Evolutionary conservation across 2,329 filamentous ascomycete genomes (phyloP).

Genomic region (Phialophora expanda): DNA sequence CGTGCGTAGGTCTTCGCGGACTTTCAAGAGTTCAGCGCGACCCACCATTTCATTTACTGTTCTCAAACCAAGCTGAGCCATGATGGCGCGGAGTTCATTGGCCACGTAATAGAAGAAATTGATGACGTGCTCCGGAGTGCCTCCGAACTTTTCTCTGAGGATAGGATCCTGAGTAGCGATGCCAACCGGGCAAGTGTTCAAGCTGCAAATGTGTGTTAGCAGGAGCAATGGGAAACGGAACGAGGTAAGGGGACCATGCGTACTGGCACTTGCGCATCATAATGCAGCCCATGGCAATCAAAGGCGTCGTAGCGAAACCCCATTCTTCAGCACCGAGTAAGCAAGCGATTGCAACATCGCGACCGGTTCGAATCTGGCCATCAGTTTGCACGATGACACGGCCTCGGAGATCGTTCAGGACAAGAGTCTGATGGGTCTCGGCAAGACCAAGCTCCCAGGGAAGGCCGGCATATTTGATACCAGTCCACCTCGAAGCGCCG

Average conservation of each 20-base stretch:
- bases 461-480: constrained; percentile 97
- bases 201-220: constrained; percentile 21
- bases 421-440: constrained; percentile 94
- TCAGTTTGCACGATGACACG: constrained; percentile 96
- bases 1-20: constrained; percentile 85
- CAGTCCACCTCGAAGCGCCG: constrained; percentile 95
- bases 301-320: constrained; percentile 91
- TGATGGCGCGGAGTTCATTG: constrained; percentile 94
- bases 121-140: constrained; percentile 93
- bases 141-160: constrained; percentile 88
- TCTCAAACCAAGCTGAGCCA: constrained; percentile 93
- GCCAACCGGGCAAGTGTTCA: constrained; percentile 86
- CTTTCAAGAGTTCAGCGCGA: constrained; percentile 81
- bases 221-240: neutral
- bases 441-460: constrained; percentile 97
- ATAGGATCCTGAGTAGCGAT: constrained; percentile 97
- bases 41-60: constrained; percentile 99
- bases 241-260: neutral
- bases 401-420: constrained; percentile 92
- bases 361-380: constrained; percentile 88
- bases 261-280: constrained; percentile 74
- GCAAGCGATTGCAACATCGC: constrained; percentile 93
- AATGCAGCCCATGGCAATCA: constrained; percentile 96
- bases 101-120: constrained; percentile 99
- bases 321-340: constrained; percentile 97